Base-by-base conservation (phyloP, 257 asterid genomes). In the Ophiorrhiza pumila region DNA sequence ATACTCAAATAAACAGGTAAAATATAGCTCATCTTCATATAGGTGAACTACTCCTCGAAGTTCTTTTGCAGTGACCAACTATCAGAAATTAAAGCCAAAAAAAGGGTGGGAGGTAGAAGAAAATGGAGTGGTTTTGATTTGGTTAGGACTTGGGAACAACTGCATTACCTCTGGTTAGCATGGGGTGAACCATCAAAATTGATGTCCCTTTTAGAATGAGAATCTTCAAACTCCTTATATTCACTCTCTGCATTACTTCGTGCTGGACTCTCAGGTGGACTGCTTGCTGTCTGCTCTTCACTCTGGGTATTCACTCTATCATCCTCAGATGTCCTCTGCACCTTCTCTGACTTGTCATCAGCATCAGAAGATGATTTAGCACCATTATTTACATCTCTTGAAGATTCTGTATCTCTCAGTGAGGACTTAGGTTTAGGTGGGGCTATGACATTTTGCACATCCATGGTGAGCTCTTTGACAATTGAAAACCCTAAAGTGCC, bases 401-500 rank as follows among this genome's bases (percentile, higher is more conserved):
- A 74, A 72, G 85, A 57, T 74, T 86, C 82, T 65, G 81, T 87
- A 58, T 95, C 97, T 74, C 89, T 84, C 79, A 89, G 78, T 34
- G 92, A 76, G 68, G 88, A 59, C 83, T 87, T 95, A 13, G 85
- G 87, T 80, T 88, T 90, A 20, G 94, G 91, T 82, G 93, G 95
- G 46, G 97, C 98, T 76, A 82, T 37, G 76, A 89, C 88, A 81
- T 92, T 95, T 83, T 89, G 84, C 80, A 92, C 93, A 9, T 95
- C 98, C 75, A 89, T 93, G 57, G 97, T 92, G 72, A 92, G 92
- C 88, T 95, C 99, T 73, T 95, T 90, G 72, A 89, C 94, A 31
- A 74, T 80, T 56, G 88, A 75, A 86, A 86, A 92, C 73, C 96
- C 98, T 95, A 87, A 32, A 76, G 69, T 69, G 46, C 58, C 73